phyloP scores from a whole-genome alignment of 148 eudicot genomes.

The Camellia lanceoleosa region DNA sequence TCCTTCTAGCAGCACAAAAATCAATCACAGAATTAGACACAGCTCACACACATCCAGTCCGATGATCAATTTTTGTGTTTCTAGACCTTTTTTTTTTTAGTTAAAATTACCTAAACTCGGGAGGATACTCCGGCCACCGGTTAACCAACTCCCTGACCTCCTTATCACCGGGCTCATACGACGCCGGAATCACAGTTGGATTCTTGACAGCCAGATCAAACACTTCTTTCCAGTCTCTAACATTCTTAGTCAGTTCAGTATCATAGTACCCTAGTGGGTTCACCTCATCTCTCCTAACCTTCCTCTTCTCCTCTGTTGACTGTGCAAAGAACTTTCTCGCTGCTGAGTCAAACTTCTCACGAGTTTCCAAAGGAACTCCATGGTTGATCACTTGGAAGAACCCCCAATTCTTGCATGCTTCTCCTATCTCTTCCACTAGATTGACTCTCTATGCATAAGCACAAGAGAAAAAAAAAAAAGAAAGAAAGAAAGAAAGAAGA shows the following conservation, averaged over 20 bases:
- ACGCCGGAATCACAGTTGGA: conserved; percentile 29
- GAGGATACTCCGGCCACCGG: conserved; percentile 41
- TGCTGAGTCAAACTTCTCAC: conserved; percentile 20
- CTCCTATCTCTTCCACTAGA: conserved; percentile 28
- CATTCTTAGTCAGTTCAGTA: conserved; percentile 44
- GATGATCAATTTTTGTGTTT: no score
- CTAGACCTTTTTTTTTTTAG: no score
- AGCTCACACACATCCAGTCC: no score
- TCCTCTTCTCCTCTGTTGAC: conserved; percentile 39
- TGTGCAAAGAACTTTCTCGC: conserved; percentile 39
- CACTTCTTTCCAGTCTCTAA: conserved; percentile 57
- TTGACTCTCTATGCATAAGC: no score
- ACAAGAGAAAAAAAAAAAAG: no score
- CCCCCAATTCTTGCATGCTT: conserved; percentile 52
- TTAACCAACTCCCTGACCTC: conserved; percentile 23
- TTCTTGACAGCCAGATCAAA: conserved; percentile 34
- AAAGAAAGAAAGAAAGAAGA: no score
- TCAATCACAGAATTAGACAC: no score
- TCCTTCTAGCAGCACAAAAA: no score
- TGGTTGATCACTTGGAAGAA: conserved; percentile 59
- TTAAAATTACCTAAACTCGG: conserved; percentile 28
- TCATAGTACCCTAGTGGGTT: conserved; percentile 48
- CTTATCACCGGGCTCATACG: conserved; percentile 25
- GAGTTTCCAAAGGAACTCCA: conserved; percentile 35
- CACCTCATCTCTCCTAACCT: conserved; percentile 38